Evolutionary conservation across 1,284 basidiomycete species (phyloP).

Genomic region (Ganoderma meredithae): DNA sequence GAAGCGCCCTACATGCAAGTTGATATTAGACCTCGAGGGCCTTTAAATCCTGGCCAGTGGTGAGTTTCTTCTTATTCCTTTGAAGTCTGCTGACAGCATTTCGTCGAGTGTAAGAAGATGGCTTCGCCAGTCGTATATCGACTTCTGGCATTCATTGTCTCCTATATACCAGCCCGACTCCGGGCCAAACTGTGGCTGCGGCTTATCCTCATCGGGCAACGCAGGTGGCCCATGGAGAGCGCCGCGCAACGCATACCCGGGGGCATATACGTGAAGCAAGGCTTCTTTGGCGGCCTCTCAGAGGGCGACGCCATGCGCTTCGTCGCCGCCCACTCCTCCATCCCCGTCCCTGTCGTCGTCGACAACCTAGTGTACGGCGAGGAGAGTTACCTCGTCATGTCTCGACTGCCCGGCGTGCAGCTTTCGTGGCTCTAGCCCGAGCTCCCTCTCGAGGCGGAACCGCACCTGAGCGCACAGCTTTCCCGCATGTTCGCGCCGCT

Average conservation of each 20-base stretch:
- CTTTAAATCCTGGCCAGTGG: too few relatives aligned
- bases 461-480: slow-evolving; percentile 17
- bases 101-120: neutral
- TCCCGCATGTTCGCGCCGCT: slow-evolving; percentile 20
- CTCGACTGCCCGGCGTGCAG: neutral
- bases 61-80: too few relatives aligned
- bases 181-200: neutral
- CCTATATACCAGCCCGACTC: neutral
- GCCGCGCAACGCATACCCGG: slow-evolving; percentile 17
- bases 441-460: slow-evolving; percentile 17
- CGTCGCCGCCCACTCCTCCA: slow-evolving; percentile 6
- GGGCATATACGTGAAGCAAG: slow-evolving; percentile 22
- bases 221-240: neutral
- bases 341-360: slow-evolving; percentile 21
- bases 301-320: slow-evolving; percentile 21
- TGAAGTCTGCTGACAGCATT: too few relatives aligned
- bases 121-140: neutral
- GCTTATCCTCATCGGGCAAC: neutral
- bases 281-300: neutral
- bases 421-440: neutral
- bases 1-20: too few relatives aligned
- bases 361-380: slow-evolving; percentile 16
- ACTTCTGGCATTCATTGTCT: neutral
- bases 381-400: neutral
- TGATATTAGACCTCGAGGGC: too few relatives aligned